A percentile compares a stretch with the other conserved stretches of the same genome.
phyloP scores from a whole-genome alignment of 2,329 filamentous ascomycete genomes.

The Juglanconis sp. region DNA sequence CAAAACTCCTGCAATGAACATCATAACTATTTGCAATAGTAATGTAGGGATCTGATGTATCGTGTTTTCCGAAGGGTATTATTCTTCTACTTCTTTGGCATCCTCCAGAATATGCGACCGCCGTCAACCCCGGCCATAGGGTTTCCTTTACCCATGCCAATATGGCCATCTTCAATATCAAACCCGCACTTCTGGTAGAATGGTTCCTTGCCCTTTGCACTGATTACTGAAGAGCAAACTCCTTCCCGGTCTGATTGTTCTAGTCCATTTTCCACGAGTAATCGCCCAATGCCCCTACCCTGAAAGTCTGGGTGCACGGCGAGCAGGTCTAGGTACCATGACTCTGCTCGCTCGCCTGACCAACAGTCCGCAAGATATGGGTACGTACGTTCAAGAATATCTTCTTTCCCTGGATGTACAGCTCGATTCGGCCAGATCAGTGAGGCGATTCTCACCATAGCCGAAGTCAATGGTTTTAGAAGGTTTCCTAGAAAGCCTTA shows the following conservation, averaged over 20 bases:
- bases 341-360: slow-evolving; percentile 27
- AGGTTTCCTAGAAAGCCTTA: background rate
- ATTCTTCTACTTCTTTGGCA: too few species aligned
- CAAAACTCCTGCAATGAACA: too few species aligned
- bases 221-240: background rate
- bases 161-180: background rate
- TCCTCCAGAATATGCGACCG: background rate
- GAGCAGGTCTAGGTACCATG: slow-evolving; percentile 36
- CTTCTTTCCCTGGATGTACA: slow-evolving; percentile 18
- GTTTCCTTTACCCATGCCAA: background rate
- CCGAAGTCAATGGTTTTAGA: slow-evolving; percentile 7
- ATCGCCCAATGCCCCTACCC: slow-evolving; percentile 32
- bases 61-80: too few species aligned
- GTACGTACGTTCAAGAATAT: slow-evolving; percentile 21
- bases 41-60: too few species aligned
- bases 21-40: too few species aligned
- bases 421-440: slow-evolving; percentile 23
- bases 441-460: slow-evolving; percentile 11
- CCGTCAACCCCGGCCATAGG: background rate
- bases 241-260: slow-evolving; percentile 12
- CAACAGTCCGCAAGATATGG: slow-evolving; percentile 26
- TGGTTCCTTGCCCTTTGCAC: background rate
- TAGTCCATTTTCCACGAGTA: slow-evolving; percentile 40
- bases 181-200: background rate
- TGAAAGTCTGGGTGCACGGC: slow-evolving; percentile 37